A percentile compares a stretch with the other conserved stretches of the same genome.
Evolutionary conservation across 2,329 filamentous ascomycete species (phyloP).

Genomic region (Zymoseptoria ardabiliae): DNA sequence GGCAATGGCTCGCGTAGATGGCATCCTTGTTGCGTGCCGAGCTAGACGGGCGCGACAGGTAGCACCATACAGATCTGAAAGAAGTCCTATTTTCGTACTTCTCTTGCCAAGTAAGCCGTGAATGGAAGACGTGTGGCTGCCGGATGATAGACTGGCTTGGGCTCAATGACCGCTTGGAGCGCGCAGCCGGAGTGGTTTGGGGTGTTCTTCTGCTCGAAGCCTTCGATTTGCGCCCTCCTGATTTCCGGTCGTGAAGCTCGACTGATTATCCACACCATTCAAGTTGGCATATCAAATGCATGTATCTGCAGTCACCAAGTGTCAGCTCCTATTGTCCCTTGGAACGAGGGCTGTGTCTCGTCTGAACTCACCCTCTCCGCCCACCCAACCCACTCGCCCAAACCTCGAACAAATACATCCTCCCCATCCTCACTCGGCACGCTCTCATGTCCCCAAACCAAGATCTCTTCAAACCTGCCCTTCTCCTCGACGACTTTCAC

Average conservation of each 20-base stretch:
- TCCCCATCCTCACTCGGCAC: conserved; percentile 45
- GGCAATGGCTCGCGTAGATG: neutral
- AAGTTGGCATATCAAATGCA: conserved; percentile 3
- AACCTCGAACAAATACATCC: conserved; percentile 65
- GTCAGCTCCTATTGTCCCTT: neutral
- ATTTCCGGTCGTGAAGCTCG: neutral
- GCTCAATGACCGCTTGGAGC: neutral
- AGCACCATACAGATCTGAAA: neutral
- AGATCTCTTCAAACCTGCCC: conserved; percentile 63
- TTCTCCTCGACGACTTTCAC: conserved; percentile 54
- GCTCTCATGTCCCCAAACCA: conserved; percentile 79
- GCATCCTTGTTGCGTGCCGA: neutral
- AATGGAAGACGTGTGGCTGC: neutral
- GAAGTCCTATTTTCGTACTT: neutral
- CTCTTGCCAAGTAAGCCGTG: neutral
- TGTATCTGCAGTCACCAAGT: conserved; percentile 7
- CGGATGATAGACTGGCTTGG: neutral
- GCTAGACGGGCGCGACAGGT: neutral
- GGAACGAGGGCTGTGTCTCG: neutral
- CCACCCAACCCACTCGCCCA: conserved; percentile 74
- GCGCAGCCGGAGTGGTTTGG: neutral
- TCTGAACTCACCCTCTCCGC: conserved; percentile 54
- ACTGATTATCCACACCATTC: neutral
- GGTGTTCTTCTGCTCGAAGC: neutral
- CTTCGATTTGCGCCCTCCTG: neutral